Base-by-base conservation (phyloP, 129 eudicot species). In the Arctium lappa region DNA sequence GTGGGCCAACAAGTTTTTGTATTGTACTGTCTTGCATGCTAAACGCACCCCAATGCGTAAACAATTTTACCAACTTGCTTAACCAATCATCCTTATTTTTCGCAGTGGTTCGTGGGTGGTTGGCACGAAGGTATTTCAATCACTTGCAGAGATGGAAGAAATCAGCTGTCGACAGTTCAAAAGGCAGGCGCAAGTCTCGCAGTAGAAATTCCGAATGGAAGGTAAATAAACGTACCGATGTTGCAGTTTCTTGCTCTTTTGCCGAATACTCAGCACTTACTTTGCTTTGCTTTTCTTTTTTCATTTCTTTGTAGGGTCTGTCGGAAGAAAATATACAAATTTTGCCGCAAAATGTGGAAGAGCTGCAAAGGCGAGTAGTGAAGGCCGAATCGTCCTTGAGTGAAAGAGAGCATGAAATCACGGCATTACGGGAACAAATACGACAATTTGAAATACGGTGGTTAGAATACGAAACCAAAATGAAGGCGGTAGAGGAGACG, bases 101-200 rank as follows among this genome's bases (percentile, higher is more conserved):
- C 60, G 63, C 92, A 92, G 99, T 85, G 68, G 86, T 91, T 83
- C 98, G 99, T 79, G 96, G 98, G 70, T 92, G 92, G 93, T 90
- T 93, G 92, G 92, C 90, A 18, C 88, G 96, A 72, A 90, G 82
- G 86, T 85, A 86, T 70, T 77, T 88, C 69, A 75, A 75, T 79
- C 86, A 84, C 84, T 72, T 91, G 78, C 92, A 65, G 80, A 86
- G 76, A 46, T 84, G 89, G 62, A 86, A 77, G 39, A 79, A 42
- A 33, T 77, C 73, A 32, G 80, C 85, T 69, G 69, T 81, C 38
- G 88, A 85, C 44, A 82, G 70, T 66, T 83, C 87, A 44, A 85
- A 33, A 74, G 70, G 83, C 72, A 48, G 36, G 76, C 75, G 16
- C n/a, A 86, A 27, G 69, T 85, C 75, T 37, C 82, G 79, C 42